A percentile compares a stretch with the other conserved stretches of the same genome.
phyloP scores from a whole-genome alignment of 257 asterid species.

The Nyctanthes arbortristis region DNA sequence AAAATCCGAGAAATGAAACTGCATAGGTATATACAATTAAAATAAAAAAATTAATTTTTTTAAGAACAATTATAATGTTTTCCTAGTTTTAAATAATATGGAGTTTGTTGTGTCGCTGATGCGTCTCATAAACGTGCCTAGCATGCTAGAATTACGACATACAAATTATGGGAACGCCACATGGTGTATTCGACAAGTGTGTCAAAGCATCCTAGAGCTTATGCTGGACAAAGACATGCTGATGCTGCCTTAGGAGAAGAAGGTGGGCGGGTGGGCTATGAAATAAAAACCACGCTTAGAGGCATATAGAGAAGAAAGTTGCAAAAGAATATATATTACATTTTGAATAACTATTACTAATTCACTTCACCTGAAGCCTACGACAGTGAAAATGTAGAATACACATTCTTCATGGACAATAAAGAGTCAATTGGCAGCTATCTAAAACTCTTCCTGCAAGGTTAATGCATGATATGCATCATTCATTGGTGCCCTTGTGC shows the following conservation, averaged over 20 bases:
- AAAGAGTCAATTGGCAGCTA: conserved; percentile 3
- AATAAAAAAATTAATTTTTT: neutral
- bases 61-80: neutral
- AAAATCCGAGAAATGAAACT: neutral
- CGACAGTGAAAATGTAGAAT: conserved; percentile 6
- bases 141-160: neutral
- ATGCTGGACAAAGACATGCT: neutral
- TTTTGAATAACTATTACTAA: conserved; percentile 10
- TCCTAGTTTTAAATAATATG: neutral
- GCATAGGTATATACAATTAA: neutral
- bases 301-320: conserved; percentile 10
- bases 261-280: too few species aligned
- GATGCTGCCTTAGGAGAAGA: neutral
- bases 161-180: neutral
- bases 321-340: conserved; percentile 19
- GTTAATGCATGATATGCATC: too few species aligned
- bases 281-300: conserved; percentile 10
- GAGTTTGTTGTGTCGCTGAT: neutral
- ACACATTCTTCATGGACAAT: conserved; percentile 16
- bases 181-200: neutral
- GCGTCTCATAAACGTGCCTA: neutral
- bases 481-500: too few species aligned
- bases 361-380: conserved; percentile 18
- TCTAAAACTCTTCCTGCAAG: conserved; percentile 8
- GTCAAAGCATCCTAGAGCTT: neutral